Conservation (phyloP, 176 grass and related monocot species). For the Carex littledalei region DNA sequence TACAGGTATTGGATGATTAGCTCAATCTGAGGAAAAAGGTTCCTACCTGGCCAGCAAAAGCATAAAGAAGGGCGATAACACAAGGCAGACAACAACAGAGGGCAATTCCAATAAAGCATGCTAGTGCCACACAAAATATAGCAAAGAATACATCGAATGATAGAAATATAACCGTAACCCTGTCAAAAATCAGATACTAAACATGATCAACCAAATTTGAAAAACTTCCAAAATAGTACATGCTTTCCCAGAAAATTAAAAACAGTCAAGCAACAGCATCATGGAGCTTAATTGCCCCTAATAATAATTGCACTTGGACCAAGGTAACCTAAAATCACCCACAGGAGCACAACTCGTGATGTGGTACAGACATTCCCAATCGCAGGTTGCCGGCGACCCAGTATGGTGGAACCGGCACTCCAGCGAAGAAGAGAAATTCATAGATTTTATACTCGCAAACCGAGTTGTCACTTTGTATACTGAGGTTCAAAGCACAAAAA, state of each 20-base stretch:
- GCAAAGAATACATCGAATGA: constrained; percentile 85
- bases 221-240: neutral
- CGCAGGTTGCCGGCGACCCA: neutral
- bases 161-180: constrained; percentile 76
- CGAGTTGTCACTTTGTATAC: neutral
- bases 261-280: neutral
- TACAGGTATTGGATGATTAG: too few species aligned
- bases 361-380: neutral
- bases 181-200: constrained; percentile 21
- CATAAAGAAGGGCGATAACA: constrained; percentile 91
- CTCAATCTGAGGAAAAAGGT: too few species aligned
- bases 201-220: neutral
- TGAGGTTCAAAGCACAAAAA: neutral
- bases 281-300: neutral
- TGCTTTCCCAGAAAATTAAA: neutral
- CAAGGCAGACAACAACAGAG: constrained; percentile 97
- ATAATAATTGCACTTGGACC: neutral
- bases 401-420: neutral
- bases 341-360: neutral
- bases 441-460: neutral
- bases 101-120: constrained; percentile 87
- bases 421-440: neutral
- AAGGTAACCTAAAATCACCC: neutral
- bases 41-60: constrained; percentile 77
- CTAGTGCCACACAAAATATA: constrained; percentile 72